A percentile compares a stretch with the other conserved stretches of the same genome.
These are phyloP conservation scores for Massariosphaeria phaeospora DNA, from an alignment of 495 filamentous ascomycete genomes.

Conservation along the genomic window DNA sequence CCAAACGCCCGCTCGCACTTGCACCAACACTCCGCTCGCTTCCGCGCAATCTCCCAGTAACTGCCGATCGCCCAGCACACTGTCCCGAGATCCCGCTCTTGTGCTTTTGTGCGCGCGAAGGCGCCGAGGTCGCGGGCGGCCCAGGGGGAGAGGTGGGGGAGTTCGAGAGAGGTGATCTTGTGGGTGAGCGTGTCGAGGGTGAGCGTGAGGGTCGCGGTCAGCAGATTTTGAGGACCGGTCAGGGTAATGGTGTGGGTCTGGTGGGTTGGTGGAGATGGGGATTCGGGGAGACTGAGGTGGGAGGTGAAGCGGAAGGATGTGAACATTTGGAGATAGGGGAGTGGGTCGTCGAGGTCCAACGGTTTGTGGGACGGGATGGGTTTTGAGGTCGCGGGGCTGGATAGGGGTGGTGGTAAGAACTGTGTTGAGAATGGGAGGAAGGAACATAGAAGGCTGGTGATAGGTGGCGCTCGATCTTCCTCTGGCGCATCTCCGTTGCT, in stretches of 20 bases:
- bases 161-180: conserved; percentile 13
- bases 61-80: conserved; percentile 32
- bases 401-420: background rate
- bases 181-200: conserved; percentile 27
- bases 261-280: conserved; percentile 1
- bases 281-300: conserved; percentile 36
- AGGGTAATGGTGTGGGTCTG: conserved; percentile 33
- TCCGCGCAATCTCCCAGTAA: conserved; percentile 34
- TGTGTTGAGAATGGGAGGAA: conserved; percentile 30
- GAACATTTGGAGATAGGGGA: conserved; percentile 56
- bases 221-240: conserved; percentile 29
- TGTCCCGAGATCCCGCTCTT: conserved; percentile 29
- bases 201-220: conserved; percentile 20
- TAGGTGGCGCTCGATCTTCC: conserved; percentile 9
- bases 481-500: background rate
- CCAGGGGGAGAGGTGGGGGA: conserved; percentile 42
- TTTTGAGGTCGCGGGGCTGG: background rate
- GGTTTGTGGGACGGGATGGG: conserved; percentile 49
- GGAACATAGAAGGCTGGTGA: conserved; percentile 29
- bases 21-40: conserved; percentile 35
- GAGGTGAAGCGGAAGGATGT: conserved; percentile 52
- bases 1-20: conserved; percentile 28
- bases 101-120: conserved; percentile 26
- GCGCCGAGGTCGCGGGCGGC: conserved; percentile 32
- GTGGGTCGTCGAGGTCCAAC: conserved; percentile 49